Base-by-base conservation (phyloP, 345 rosid genomes). In the Psidium friedrichsthalianum region DNA sequence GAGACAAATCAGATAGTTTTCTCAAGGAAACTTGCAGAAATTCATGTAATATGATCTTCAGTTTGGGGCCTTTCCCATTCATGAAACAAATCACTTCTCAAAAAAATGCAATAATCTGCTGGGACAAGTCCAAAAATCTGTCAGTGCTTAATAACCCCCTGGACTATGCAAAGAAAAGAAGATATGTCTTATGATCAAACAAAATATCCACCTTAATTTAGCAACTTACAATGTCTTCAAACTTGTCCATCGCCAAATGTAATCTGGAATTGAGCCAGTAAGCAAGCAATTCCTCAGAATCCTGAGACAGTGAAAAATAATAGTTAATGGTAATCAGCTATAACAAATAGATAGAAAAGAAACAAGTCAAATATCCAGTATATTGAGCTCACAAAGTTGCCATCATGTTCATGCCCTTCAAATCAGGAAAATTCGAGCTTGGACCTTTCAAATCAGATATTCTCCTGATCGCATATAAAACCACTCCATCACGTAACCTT, bases 361-460 rank as follows among this genome's bases (percentile, higher is more conserved):
- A 10, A 20, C 21, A 21, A 52, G 54, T 53, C 58, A 59, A 74
- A 20, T 56, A 15, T 53, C 3, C 44, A 82, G 11, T 21, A 55
- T 25, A 82, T 56, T 64, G 85, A 82, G 90, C 99, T 92, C 90
- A 97, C 99, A 95, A 83, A 84, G 18, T 7, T 83, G 15, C 5
- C 84, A 8, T 81, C 0, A 11, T 84, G 8, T 27, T 87, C 89
- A 91, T 51, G 21, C 49, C 87, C 82, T 11, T 11, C 82, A 97
- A 84, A 89, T 91, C 55, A 11, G 99, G 98, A 84, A 97, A 92
- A 82, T 74, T 16, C 27, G 93, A 92, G 85, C 87, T 15, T 6
- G 93, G 81, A 86, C 96, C 96, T 24, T 54, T 85, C 89, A 97
- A 87, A 91, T 96, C 96, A 11, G 98, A 89, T 88, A 97, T 93